phyloP scores from a whole-genome alignment of 768 basidiomycete genomes.

The Pleurotus sapidus region DNA sequence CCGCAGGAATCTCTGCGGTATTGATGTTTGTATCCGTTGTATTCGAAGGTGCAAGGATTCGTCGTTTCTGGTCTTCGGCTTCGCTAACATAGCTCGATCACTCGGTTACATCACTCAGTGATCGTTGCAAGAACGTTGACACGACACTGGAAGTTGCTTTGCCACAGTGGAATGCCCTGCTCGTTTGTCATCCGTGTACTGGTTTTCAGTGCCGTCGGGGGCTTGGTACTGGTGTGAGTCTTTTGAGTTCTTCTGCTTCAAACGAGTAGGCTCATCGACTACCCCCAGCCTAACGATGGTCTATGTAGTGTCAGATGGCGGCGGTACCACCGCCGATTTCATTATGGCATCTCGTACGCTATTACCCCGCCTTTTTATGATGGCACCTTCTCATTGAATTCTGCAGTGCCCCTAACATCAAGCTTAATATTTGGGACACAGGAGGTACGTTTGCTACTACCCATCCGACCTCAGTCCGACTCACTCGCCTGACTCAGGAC shows the following conservation, averaged over 20 bases:
- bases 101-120: not conserved
- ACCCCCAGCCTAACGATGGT: not conserved
- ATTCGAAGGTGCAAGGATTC: not conserved
- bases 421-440: conserved; percentile 2
- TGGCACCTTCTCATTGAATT: too few relatives aligned
- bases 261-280: not conserved
- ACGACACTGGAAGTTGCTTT: not conserved
- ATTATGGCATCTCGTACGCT: conserved; percentile 1
- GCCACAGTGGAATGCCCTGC: not conserved
- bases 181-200: conserved; percentile 1
- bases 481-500: not conserved
- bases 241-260: not conserved
- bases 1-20: not conserved
- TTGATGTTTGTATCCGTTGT: not conserved
- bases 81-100: not conserved
- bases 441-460: not conserved
- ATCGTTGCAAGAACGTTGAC: not conserved
- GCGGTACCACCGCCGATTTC: not conserved
- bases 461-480: too few relatives aligned
- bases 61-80: not conserved
- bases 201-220: not conserved
- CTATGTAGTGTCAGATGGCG: conserved; percentile 3
- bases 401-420: not conserved
- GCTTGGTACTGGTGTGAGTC: not conserved
- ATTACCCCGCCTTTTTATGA: not conserved